Evolutionary conservation across 2,329 filamentous ascomycete genomes (phyloP).

Genomic region (Neoscytalidium dimidiatum): DNA sequence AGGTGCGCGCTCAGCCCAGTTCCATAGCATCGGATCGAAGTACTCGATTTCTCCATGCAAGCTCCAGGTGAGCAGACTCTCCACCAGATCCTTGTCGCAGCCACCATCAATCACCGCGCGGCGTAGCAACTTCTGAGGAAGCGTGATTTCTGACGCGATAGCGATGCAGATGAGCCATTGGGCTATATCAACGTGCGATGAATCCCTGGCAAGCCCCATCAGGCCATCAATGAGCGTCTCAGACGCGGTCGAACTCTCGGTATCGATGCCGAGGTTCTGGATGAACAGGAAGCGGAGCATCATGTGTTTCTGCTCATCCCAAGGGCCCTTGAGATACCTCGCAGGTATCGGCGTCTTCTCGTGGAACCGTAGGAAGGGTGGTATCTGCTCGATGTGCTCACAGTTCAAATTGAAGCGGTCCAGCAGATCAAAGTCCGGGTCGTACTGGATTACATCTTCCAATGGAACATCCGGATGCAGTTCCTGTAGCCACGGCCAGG

Average conservation of each 20-base stretch:
- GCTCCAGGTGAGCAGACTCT: not conserved
- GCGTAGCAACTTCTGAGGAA: conserved; percentile 1
- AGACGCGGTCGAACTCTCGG: conserved; percentile 35
- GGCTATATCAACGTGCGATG: conserved; percentile 31
- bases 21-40: conserved; percentile 12
- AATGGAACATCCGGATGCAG: conserved; percentile 19
- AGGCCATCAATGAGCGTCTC: conserved; percentile 35
- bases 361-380: not conserved
- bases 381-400: not conserved
- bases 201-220: conserved; percentile 31
- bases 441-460: not conserved
- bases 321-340: conserved; percentile 39
- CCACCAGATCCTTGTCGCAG: not conserved
- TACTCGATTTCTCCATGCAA: not conserved
- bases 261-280: conserved; percentile 37
- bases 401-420: not conserved
- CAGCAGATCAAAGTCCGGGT: not conserved
- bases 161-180: conserved; percentile 27
- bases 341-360: conserved; percentile 31
- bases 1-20: not conserved
- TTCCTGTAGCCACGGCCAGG: conserved; percentile 33
- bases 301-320: conserved; percentile 31
- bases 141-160: not conserved
- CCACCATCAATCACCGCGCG: not conserved
- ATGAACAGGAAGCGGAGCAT: conserved; percentile 38